Evolutionary conservation across 495 filamentous ascomycete species (phyloP), one percentile per base, ranked within the genome.

Genomic region (Aspergillus baeticus): DNA sequence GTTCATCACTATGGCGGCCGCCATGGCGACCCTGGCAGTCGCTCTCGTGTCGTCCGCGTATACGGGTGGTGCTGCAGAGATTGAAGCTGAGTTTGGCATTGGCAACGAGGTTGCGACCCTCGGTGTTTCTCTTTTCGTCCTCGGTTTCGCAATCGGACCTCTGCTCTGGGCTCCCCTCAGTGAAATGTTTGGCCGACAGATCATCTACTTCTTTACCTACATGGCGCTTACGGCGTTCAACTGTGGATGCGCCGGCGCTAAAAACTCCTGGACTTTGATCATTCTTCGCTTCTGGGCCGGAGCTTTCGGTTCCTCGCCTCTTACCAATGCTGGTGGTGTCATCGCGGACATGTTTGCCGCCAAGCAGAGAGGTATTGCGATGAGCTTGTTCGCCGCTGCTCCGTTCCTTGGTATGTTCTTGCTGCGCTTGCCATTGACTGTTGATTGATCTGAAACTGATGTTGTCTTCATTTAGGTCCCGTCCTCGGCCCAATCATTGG

Each of bases 261-360:
- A 83, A 55, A 90, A 88, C 59, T 79, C 84, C 43, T 69, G 80
- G 59, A 82, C 84, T 2, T 72, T 94, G 1, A 72, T 92, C 47
- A 81, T 92, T 57, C 78, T 91, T 23, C 86, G 90, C 20, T 91
- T 92, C 77, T 85, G 92, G 50, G 87, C 85, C 22, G 87, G 90
- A 48, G 77, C 87, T n/a, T 89, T 91, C 66, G 90, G 90, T 26
- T 84, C 85, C 2, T 87, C 86, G 1, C 82, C 87, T 26, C 62
- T 91, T 51, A 89, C 87, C 22, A 91, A 90, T 65, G 77, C 85
- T 15, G 87, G 87, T 55, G 87, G 87, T 63, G 83, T 90, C 33
- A 88, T 91, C 60, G 84, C 87, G 29, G 87, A 92, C 60, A 87
- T 90, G 79, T 91, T 90, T 61, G 60, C 73, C 10, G 81, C 83